Evolutionary conservation across 345 rosid genomes (phyloP).

Genomic region (Arabis alpina): DNA sequence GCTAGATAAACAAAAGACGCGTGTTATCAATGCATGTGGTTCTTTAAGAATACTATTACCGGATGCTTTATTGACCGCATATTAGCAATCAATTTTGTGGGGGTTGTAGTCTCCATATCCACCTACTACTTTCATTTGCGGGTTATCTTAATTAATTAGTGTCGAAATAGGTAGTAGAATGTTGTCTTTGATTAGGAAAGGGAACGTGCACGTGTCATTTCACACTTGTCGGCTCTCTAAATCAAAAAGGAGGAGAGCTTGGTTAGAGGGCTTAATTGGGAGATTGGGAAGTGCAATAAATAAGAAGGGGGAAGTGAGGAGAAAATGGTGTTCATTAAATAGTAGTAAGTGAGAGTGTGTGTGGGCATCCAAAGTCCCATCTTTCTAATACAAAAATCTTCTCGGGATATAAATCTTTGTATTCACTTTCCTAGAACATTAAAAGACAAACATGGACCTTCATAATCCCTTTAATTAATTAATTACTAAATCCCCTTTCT

Average conservation of each 20-base stretch:
- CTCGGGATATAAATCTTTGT: conserved; percentile 12
- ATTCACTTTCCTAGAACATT: conserved; percentile 37
- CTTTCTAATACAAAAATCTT: conserved; percentile 15
- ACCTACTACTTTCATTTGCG: conserved; percentile 10
- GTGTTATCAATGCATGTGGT: conserved; percentile 31
- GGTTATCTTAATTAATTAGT: neutral
- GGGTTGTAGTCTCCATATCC: conserved; percentile 8
- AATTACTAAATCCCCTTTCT: neutral
- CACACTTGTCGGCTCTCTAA: neutral
- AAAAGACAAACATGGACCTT: conserved; percentile 35
- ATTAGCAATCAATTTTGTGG: neutral
- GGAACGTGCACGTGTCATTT: conserved; percentile 1
- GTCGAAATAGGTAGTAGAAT: neutral
- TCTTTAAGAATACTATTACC: neutral
- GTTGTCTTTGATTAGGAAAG: conserved; percentile 3
- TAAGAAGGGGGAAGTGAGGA: neutral
- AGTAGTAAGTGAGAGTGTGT: conserved; percentile 20
- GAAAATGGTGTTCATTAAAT: conserved; percentile 31
- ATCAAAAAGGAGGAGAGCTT: neutral
- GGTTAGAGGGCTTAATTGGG: conserved; percentile 26
- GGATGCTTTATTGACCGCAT: too few relatives aligned
- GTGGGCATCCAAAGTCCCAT: conserved; percentile 34
- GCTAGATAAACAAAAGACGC: conserved; percentile 17
- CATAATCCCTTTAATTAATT: conserved; percentile 3
- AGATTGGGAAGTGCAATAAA: conserved; percentile 37